Conservation (phyloP, 2,329 filamentous ascomycete species). For the Salinomyces thailandicus region DNA sequence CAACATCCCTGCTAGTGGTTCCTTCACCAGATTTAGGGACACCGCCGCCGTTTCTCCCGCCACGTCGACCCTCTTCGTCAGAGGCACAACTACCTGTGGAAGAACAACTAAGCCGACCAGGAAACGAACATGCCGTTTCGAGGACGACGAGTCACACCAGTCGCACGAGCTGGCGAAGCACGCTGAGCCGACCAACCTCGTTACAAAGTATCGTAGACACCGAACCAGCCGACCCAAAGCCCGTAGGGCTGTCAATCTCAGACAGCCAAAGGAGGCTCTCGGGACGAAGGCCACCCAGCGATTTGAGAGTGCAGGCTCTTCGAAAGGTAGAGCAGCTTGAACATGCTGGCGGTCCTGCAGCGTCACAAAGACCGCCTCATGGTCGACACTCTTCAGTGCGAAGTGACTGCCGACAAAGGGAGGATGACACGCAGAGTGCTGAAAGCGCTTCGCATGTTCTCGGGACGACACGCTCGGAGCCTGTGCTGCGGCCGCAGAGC, state of each 20-base stretch:
- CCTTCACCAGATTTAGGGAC: no score
- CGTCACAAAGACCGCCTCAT: slow-evolving; percentile 1
- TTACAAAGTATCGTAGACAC: slow-evolving; percentile 5
- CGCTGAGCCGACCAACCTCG: slow-evolving; percentile 4
- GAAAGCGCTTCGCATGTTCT: slow-evolving; percentile 3
- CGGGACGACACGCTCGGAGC: slow-evolving; percentile 4
- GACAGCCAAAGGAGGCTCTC: slow-evolving; percentile 1
- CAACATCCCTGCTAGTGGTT: background rate
- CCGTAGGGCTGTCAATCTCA: slow-evolving; percentile 1
- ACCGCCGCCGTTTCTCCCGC: slow-evolving; percentile 9
- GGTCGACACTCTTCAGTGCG: slow-evolving; percentile 16
- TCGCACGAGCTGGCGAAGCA: background rate
- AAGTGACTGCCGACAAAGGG: background rate
- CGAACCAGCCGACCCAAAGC: slow-evolving; percentile 1
- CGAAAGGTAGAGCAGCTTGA: background rate
- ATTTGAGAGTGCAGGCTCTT: slow-evolving; percentile 2
- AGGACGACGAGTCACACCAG: no score
- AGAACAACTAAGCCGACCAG: background rate
- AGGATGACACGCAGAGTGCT: background rate
- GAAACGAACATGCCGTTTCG: no score
- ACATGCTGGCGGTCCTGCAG: background rate
- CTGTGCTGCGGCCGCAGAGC: slow-evolving; percentile 5
- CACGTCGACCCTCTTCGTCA: slow-evolving; percentile 6
- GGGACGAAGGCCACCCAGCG: background rate
- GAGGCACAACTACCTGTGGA: slow-evolving; percentile 2